Percentiles rank a stretch among this genome's conserved stretches.
Conservation (phyloP, 495 filamentous ascomycete species). For the Amphirosellinia nigrospora region DNA sequence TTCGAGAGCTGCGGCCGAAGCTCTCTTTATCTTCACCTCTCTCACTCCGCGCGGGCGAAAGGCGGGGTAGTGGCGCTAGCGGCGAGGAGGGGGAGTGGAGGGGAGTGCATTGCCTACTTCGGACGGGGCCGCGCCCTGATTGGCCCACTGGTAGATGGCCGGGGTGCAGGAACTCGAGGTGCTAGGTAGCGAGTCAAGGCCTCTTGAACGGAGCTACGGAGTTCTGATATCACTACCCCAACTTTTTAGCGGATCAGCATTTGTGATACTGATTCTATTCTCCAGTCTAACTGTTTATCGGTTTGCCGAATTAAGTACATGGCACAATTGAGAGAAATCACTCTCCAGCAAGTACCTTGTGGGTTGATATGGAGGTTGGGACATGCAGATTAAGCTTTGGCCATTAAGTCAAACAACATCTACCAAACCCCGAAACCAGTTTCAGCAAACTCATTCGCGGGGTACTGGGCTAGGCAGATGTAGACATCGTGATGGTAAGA, state of each 20-base stretch:
- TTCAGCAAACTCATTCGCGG: background rate
- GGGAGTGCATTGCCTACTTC: conserved; percentile 12
- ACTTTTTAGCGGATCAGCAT: background rate
- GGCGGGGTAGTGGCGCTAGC: conserved; percentile 13
- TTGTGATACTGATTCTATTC: background rate
- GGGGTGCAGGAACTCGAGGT: conserved; percentile 10
- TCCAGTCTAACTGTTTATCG: background rate
- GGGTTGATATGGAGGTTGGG: background rate
- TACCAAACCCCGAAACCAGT: background rate
- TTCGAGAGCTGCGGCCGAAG: conserved; percentile 6
- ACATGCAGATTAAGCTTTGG: background rate
- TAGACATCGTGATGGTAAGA: background rate
- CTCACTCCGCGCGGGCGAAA: background rate
- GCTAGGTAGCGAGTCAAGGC: background rate
- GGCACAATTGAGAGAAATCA: too few species aligned
- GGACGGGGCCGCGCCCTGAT: conserved; percentile 7
- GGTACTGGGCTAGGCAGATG: background rate
- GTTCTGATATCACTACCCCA: conserved; percentile 18
- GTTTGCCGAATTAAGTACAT: background rate
- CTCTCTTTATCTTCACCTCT: conserved; percentile 17
- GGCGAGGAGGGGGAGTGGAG: background rate
- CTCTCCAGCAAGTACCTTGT: background rate
- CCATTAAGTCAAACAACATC: background rate
- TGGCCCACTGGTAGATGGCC: conserved; percentile 7
- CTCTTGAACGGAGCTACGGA: conserved; percentile 19